Percentiles rank a stretch among this genome's conserved stretches.
Conservation (phyloP, 2,329 filamentous ascomycete species). For the Ophiobolus disseminans region DNA sequence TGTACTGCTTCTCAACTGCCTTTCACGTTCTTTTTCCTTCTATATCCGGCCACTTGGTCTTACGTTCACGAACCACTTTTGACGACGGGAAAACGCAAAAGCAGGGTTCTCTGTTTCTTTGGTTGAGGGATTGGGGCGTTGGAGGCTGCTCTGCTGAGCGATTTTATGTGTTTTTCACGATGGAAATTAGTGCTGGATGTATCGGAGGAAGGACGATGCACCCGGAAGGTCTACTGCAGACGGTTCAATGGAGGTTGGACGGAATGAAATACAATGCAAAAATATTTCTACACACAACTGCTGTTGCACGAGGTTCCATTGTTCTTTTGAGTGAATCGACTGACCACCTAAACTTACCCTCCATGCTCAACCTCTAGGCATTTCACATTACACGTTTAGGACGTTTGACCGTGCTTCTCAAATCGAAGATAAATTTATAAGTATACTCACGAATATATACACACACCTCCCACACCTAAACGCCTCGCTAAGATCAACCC, state of each 20-base stretch:
- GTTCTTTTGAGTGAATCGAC: no score
- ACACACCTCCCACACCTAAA: no score
- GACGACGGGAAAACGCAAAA: conserved; percentile 8
- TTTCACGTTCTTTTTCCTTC: conserved; percentile 10
- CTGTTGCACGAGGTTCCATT: no score
- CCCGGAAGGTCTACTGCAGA: conserved; percentile 3
- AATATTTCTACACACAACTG: not conserved
- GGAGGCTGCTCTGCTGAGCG: conserved; percentile 8
- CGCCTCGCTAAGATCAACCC: not conserved
- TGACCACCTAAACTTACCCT: no score
- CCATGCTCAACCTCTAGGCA: no score
- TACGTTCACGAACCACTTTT: conserved; percentile 12
- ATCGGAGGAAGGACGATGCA: not conserved
- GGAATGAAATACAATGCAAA: conserved; percentile 5
- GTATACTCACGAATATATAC: no score
- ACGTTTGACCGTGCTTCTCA: no score
- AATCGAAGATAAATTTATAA: no score
- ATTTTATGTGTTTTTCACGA: conserved; percentile 1
- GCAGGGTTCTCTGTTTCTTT: not conserved
- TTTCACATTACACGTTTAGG: no score
- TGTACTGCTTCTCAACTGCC: conserved; percentile 11
- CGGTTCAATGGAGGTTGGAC: not conserved
- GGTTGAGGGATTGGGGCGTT: not conserved
- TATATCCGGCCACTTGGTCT: conserved; percentile 11
- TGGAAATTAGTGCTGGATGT: not conserved